Percentiles rank a stretch among this genome's conserved stretches.
phyloP scores from a whole-genome alignment of 768 basidiomycete genomes.

The Phanerochaete sordida region DNA sequence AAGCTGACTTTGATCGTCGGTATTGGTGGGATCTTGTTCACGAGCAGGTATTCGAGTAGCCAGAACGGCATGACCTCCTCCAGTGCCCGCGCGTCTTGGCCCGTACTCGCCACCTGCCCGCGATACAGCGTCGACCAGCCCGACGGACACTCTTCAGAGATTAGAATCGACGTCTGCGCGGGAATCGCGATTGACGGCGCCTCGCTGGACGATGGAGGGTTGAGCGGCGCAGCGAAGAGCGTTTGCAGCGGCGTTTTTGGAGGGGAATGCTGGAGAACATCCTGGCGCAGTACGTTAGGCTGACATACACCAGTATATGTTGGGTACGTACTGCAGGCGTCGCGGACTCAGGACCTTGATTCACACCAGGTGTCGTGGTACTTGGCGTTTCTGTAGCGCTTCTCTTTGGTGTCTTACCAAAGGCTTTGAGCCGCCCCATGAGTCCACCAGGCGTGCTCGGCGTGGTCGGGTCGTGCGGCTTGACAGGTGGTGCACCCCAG shows the following conservation, averaged over 20 bases:
- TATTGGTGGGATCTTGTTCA: conserved; percentile 51
- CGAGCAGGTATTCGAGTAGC: conserved; percentile 83
- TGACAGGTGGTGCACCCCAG: conserved; percentile 28
- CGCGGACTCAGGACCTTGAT: not conserved
- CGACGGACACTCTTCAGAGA: conserved; percentile 77
- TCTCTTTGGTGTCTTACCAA: conserved; percentile 57
- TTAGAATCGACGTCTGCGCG: conserved; percentile 58
- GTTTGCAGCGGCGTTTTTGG: conserved; percentile 50
- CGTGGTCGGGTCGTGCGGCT: conserved; percentile 26
- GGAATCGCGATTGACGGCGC: conserved; percentile 65
- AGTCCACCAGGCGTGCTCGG: conserved; percentile 54
- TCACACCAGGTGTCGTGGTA: conserved; percentile 15
- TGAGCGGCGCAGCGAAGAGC: conserved; percentile 51
- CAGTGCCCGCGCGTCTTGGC: conserved; percentile 48
- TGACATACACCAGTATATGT: not conserved
- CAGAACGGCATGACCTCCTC: conserved; percentile 84
- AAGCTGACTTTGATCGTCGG: conserved; percentile 82
- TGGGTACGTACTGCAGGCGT: conserved; percentile 24
- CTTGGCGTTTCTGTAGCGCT: conserved; percentile 25
- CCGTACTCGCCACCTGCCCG: conserved; percentile 58
- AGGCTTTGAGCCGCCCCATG: conserved; percentile 77
- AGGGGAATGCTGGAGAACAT: conserved; percentile 11
- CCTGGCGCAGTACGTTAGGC: conserved; percentile 10
- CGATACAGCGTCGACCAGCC: conserved; percentile 79
- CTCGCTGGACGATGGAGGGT: conserved; percentile 68